A percentile compares a stretch with the other conserved stretches of the same genome.
Evolutionary conservation across 192 early-diverging fungal species (phyloP).

Genomic region (Coemansia sp.): DNA sequence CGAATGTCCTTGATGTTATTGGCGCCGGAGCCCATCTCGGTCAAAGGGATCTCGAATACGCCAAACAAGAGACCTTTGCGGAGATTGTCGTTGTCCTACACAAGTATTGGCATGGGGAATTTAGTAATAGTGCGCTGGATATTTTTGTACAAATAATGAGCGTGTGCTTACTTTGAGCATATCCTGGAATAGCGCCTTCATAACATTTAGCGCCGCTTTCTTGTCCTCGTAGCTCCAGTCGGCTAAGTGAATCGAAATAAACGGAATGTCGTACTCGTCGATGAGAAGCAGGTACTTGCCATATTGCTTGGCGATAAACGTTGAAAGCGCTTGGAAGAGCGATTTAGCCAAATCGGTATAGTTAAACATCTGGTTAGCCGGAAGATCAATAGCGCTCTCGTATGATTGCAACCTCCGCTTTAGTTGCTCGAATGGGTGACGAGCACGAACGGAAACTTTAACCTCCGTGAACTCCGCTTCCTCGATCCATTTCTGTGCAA

Average conservation of each 20-base stretch:
- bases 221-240: conserved; percentile 15
- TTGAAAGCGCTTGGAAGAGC: conserved; percentile 20
- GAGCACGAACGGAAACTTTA: not conserved
- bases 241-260: conserved; percentile 28
- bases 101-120: not conserved
- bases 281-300: conserved; percentile 37
- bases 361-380: not conserved
- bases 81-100: conserved; percentile 4
- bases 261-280: conserved; percentile 50
- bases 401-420: not conserved
- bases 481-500: not conserved
- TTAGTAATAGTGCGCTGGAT: not conserved
- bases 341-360: not conserved
- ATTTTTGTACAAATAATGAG: not conserved
- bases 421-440: no score
- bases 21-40: conserved; percentile 39
- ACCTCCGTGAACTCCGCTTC: not conserved
- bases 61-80: conserved; percentile 24
- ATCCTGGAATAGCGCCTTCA: conserved; percentile 23
- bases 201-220: not conserved
- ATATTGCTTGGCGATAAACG: conserved; percentile 1
- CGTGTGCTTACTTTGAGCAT: conserved; percentile 36
- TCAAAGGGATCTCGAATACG: conserved; percentile 44
- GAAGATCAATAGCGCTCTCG: not conserved
- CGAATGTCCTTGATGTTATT: conserved; percentile 45